Percentiles rank a stretch among this genome's conserved stretches.
phyloP scores from a whole-genome alignment of 176 grass and related monocot genomes.

The Pharus latifolius region DNA sequence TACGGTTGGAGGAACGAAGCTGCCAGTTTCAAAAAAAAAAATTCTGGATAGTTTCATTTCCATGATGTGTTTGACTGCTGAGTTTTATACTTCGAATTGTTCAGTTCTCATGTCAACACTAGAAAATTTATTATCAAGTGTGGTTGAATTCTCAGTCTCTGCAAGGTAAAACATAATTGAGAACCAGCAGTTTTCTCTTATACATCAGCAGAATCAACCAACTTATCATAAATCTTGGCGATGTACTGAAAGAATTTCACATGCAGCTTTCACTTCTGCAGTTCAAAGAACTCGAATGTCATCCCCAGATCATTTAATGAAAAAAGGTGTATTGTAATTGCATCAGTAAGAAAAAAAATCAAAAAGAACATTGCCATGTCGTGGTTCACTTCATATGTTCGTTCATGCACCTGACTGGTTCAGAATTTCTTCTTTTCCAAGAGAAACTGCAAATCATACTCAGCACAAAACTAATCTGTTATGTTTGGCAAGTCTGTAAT shows the following conservation, averaged over 20 bases:
- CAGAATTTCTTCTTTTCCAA: neutral
- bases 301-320: neutral
- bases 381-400: too few relatives aligned
- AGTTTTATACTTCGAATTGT: too few relatives aligned
- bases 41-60: neutral
- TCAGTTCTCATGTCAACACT: too few relatives aligned
- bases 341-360: neutral
- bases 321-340: neutral
- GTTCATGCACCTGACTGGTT: too few relatives aligned
- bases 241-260: neutral
- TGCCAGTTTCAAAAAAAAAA: too few relatives aligned
- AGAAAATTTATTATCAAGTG: too few relatives aligned
- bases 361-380: too few relatives aligned
- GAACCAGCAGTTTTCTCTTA: neutral
- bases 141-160: neutral
- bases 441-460: neutral
- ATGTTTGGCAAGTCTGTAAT: slow-evolving; percentile 60
- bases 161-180: neutral
- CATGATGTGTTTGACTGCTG: neutral
- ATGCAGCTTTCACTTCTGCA: neutral
- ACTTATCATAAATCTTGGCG: neutral
- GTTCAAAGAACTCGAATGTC: neutral
- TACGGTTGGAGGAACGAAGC: too few relatives aligned
- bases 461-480: neutral
- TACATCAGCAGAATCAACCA: neutral